Base-by-base conservation (phyloP, 352 stramenopile species). In the Pythium grandisporangium region DNA sequence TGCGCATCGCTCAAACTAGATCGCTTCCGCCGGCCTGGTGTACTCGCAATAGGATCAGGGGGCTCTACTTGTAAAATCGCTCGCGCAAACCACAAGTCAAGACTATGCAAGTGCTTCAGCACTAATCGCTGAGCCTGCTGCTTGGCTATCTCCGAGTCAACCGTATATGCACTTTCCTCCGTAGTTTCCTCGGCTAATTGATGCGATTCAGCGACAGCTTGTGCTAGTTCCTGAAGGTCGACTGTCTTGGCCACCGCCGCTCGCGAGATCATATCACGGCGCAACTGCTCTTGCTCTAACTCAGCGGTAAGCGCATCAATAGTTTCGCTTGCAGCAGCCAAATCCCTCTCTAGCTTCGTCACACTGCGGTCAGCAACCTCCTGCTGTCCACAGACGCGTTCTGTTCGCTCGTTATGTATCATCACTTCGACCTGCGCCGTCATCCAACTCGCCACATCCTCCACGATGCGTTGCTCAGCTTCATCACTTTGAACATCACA, bases 11-110 rank as follows among this genome's bases (percentile, higher is more conserved):
- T 70, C 64, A 20, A 32, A 53, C 41, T 6, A 38, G 40, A 14
- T 45, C 43, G 33, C 13, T 38, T 38, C 19, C 33, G 13, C 1
- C 52, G 38, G 22, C 29, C 36, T 56, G 5, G 51, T 53, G 20
- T 58, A 19, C 42, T 22, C 22, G 35, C 38, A 42, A 35, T 69
- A 10, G 21, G 17, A 51, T 21, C 13, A 5, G 41, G 16, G 6
- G 24, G 19, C 14, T 61, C 54, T 45, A 39, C 55, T 7, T 30
- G 60, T 8, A 51, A 30, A 37, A 83, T 78, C 14, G 65, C 49
- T 37, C 55, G 33, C 8, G 66, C 58, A 24, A 83, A 83, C 70
- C 70, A 83, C 37, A 37, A 38, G 24, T 83, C 60, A 2, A 83
- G 33, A 29, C 58, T 77, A 27, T 55, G 63, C 27, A 83, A 35